Evolutionary conservation across 2,329 filamentous ascomycete species (phyloP).

Genomic region (Fusarium sp.): DNA sequence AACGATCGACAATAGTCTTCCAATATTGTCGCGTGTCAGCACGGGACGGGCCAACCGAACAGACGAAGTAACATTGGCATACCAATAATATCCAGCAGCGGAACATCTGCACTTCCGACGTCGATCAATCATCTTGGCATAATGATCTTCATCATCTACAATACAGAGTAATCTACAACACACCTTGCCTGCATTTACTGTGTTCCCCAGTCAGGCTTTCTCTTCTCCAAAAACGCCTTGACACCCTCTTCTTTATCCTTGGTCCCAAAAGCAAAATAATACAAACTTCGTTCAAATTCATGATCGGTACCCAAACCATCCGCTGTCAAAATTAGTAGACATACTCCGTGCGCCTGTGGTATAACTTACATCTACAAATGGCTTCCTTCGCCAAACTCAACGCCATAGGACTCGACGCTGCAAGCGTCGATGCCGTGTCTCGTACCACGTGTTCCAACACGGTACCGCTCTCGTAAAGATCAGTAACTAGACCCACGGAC

Average conservation of each 20-base stretch:
- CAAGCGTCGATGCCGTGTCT: conserved; percentile 42
- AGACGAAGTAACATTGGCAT: background rate
- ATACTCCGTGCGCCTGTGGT: background rate
- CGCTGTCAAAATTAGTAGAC: conserved; percentile 28
- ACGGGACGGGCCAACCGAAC: background rate
- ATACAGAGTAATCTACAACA: background rate
- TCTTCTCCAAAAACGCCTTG: conserved; percentile 47
- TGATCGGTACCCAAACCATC: conserved; percentile 45
- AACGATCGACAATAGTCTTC: conserved; percentile 1
- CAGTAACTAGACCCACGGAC: conserved; percentile 43
- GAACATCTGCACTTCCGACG: background rate
- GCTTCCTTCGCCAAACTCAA: conserved; percentile 47
- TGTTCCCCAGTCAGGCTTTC: conserved; percentile 33
- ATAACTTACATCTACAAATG: conserved; percentile 43
- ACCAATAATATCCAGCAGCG: background rate
- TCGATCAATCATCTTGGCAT: background rate
- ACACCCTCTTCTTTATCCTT: conserved; percentile 48
- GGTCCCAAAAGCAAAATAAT: conserved; percentile 52
- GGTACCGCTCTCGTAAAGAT: conserved; percentile 43
- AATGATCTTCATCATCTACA: background rate
- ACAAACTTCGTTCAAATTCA: conserved; percentile 51
- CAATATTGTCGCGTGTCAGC: conserved; percentile 7
- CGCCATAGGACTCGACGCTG: conserved; percentile 41
- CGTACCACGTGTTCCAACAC: conserved; percentile 44
- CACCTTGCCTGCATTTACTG: conserved; percentile 2